Conservation (phyloP, 2,329 filamentous ascomycete species). For the Xylaria hypoxylon region DNA sequence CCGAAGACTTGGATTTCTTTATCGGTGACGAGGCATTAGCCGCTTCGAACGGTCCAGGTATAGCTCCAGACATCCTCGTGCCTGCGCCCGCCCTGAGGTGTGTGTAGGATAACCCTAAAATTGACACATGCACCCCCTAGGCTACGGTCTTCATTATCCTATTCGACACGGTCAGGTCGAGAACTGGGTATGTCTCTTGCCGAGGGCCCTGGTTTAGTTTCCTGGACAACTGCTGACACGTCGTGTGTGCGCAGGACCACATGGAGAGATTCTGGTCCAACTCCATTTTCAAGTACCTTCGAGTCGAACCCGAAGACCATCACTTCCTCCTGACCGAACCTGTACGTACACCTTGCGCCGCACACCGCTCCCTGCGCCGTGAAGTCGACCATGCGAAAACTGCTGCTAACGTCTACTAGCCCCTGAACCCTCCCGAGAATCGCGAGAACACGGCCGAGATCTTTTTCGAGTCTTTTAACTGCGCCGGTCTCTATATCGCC, state of each 20-base stretch:
- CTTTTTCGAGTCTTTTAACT: slow-evolving; percentile 99
- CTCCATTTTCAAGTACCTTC: slow-evolving; percentile 99
- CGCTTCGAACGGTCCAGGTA: slow-evolving; percentile 84
- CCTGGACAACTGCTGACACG: slow-evolving; percentile 26
- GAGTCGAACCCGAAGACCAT: slow-evolving; percentile 98
- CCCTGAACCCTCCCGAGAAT: slow-evolving; percentile 97
- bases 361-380: slow-evolving; percentile 22
- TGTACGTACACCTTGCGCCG: slow-evolving; percentile 68
- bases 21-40: slow-evolving; percentile 96
- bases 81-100: background rate
- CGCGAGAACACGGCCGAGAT: slow-evolving; percentile 99
- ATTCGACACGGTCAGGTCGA: slow-evolving; percentile 98
- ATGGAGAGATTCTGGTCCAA: slow-evolving; percentile 99
- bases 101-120: slow-evolving; percentile 30
- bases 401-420: slow-evolving; percentile 62
- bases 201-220: background rate
- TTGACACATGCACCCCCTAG: slow-evolving; percentile 55
- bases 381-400: background rate
- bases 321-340: slow-evolving; percentile 98
- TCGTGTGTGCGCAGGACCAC: slow-evolving; percentile 77
- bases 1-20: slow-evolving; percentile 98
- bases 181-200: slow-evolving; percentile 79
- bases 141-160: slow-evolving; percentile 96
- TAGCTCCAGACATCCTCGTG: slow-evolving; percentile 42
- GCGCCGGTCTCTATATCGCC: slow-evolving; percentile 97